Evolutionary conservation across 1,284 basidiomycete genomes (phyloP), one percentile per base, ranked within the genome.

Genomic region (Tilletia setariae): DNA sequence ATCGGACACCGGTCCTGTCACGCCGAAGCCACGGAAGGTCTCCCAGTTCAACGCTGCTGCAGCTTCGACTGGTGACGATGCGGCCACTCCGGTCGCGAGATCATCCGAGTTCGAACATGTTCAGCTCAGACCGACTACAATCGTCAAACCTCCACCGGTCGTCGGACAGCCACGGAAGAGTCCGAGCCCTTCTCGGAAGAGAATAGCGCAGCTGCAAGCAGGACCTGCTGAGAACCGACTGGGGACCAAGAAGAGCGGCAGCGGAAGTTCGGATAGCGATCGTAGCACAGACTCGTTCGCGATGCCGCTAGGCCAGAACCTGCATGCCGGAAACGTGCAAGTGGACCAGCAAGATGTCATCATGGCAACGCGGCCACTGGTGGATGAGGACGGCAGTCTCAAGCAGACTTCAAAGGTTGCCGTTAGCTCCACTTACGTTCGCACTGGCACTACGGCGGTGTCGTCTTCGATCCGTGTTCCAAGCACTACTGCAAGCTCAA

Each of bases 111-210:
- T 66, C 70, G 25, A 68, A 66, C 30, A 64, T 70, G 23, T 68
- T 66, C 28, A 19, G 23, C 3, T 63, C 61, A 62, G 47, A 21
- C 63, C 42, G 15, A 61, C 64, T 1, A 56, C 71, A 40, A 64
- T 67, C 1, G 64, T 71, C 46, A 82, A 82, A 67, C 79, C 80
- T 6, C 77, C 79, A 15, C 80, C 80, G 0, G 76, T 75, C 42
- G 80, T 82, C 2, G 80, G 80, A 1, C 80, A 82, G 64, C 80
- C 80, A 15, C 69, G 80, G 44, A 82, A 82, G 63, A 77, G 76
- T 32, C 80, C 79, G 2, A 79, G 75, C 13, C 77, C 77, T 0
- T 70, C 65, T 1, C 68, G 77, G 30, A 82, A 82, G 68, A 66
- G 80, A 19, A 30, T 30, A 30, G 56, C 56, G 19, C 56, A 61